Base-by-base conservation (phyloP, 1,139 yeast genomes). In the Kurtzmaniella quercitrusa region DNA sequence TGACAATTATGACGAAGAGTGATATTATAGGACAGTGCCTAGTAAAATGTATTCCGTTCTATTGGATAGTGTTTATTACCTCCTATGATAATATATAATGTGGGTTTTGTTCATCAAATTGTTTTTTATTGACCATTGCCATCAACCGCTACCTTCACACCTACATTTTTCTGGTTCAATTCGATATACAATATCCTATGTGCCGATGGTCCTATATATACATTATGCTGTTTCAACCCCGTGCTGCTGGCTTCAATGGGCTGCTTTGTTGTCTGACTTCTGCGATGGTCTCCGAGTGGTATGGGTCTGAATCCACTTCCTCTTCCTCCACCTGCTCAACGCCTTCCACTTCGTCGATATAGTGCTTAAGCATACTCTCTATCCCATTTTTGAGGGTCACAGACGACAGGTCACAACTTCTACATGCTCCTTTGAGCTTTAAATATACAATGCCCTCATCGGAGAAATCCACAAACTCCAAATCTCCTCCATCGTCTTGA, bases 401-500 rank as follows among this genome's bases (percentile, higher is more conserved):
- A 40, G 85, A 80, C 46, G 88, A 81, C 1, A 88, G 80, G 45
- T 86, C 88, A 60, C 94, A 85, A 21, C 87, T 78, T 55, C 89
- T 77, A 62, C 94, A 85, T 1, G 94, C 93, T 34, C 94, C 94
- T 59, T 81, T 81, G 45, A 85, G 66, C 56, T 76, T 77, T 51
- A 85, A 69, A 52, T 70, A 77, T 2, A 85, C 93, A 0, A 81
- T 80, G 1, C 94, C 93, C 4, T 76, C 64, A 45, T 80, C 83
- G 41, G 75, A 77, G 58, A 83, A 85, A 2, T 70, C 75, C 16
- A 84, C 83, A 62, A 82, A 85, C 53, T 84, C 87, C 48, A 85
- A 81, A 58, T 85, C 94, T 10, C 94, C 94, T 43, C 94, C 94
- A 58, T 85, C 94, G 51, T 85, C 94, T 60, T 82, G 86, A 49